A percentile compares a stretch with the other conserved stretches of the same genome.
Evolutionary conservation across 2,329 filamentous ascomycete species (phyloP).

Genomic region (Paraphaeosphaeria minitans): DNA sequence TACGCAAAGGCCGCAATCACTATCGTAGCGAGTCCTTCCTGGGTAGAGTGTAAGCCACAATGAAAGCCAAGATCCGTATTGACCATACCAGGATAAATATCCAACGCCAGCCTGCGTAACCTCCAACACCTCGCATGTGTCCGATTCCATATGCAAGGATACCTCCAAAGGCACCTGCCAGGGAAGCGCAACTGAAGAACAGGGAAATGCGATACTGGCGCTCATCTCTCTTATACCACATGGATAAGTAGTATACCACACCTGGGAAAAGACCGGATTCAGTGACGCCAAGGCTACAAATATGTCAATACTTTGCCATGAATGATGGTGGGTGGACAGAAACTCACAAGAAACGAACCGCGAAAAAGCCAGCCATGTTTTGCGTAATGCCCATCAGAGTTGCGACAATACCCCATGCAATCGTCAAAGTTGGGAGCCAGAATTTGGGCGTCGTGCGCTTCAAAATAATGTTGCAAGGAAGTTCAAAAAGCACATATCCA

Average conservation of each 20-base stretch:
- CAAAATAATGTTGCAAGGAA: slow-evolving; percentile 67
- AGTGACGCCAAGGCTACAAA: slow-evolving; percentile 36
- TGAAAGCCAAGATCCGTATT: not conserved
- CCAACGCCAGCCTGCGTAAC: slow-evolving; percentile 48
- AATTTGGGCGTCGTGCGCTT: slow-evolving; percentile 63
- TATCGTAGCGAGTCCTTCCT: slow-evolving; percentile 47
- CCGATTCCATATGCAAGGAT: slow-evolving; percentile 64
- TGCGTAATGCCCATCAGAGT: slow-evolving; percentile 58
- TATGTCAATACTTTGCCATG: slow-evolving; percentile 4
- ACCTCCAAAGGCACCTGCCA: slow-evolving; percentile 66
- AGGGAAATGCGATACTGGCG: slow-evolving; percentile 63
- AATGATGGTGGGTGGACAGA: not conserved
- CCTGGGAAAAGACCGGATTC: slow-evolving; percentile 48
- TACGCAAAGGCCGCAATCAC: slow-evolving; percentile 45
- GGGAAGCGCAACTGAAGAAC: slow-evolving; percentile 63
- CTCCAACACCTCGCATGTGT: slow-evolving; percentile 64
- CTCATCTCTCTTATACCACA: slow-evolving; percentile 67
- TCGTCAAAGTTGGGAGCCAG: slow-evolving; percentile 55
- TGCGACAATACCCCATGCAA: slow-evolving; percentile 55
- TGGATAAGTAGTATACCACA: slow-evolving; percentile 62
- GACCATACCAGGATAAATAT: slow-evolving; percentile 47
- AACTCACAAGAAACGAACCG: slow-evolving; percentile 53
- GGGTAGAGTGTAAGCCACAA: slow-evolving; percentile 16
- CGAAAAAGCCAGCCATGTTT: slow-evolving; percentile 53
- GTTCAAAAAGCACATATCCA: slow-evolving; percentile 56